These are phyloP conservation scores for Talaromyces ruber DNA, from an alignment of 495 filamentous ascomycete species.

Conservation along the genomic window DNA sequence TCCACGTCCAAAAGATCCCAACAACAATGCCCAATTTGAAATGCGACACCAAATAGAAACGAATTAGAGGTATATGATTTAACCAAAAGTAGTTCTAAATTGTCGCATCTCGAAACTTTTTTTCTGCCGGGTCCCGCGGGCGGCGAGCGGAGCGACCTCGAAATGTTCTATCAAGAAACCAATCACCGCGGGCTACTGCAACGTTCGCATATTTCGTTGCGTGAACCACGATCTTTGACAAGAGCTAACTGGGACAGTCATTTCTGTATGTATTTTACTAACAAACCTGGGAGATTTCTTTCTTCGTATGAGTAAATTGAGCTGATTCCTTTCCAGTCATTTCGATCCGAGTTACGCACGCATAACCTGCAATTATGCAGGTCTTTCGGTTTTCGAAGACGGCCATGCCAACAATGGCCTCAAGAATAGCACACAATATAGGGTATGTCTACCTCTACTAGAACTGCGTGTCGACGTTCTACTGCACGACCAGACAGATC, in stretches of 20 bases:
- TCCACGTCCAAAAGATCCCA: not conserved
- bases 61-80: too few relatives aligned
- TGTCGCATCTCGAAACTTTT: conserved; percentile 4
- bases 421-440: not conserved
- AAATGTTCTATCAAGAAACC: not conserved
- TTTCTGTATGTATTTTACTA: not conserved
- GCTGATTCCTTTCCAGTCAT: not conserved
- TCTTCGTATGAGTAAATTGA: not conserved
- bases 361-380: not conserved
- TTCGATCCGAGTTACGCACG: not conserved
- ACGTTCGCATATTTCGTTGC: not conserved
- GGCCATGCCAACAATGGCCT: not conserved
- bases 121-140: not conserved
- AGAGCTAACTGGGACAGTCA: not conserved
- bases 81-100: not conserved
- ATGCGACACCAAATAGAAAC: not conserved
- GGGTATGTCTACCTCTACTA: not conserved
- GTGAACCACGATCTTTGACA: not conserved
- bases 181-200: not conserved
- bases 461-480: too few relatives aligned
- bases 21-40: not conserved
- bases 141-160: conserved; percentile 2
- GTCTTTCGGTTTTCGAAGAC: not conserved
- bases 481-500: too few relatives aligned
- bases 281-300: not conserved